These are phyloP conservation scores for Nepenthes gracilis DNA, from an alignment of 148 eudicot genomes.

Conservation along the genomic window DNA sequence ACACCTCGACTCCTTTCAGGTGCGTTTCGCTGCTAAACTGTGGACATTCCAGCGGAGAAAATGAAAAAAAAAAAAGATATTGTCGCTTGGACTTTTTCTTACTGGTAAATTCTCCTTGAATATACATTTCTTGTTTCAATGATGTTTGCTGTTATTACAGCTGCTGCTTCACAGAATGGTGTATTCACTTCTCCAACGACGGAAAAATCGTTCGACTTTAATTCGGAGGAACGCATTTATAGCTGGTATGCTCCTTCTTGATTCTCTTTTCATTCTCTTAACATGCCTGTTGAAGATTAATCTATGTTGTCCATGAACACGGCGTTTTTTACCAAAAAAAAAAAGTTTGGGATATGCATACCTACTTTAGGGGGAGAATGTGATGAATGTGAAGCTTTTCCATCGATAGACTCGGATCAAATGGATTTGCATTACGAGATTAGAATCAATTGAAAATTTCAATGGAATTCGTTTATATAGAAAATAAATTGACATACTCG, in stretches of 20 bases:
- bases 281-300: background rate
- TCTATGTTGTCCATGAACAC: no score
- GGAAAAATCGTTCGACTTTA: constrained; percentile 73
- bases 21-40: background rate
- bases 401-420: no score
- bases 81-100: background rate
- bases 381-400: no score
- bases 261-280: background rate
- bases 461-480: no score
- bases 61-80: background rate
- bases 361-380: no score
- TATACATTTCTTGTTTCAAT: background rate
- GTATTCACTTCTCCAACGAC: constrained; percentile 77
- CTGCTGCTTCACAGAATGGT: constrained; percentile 33
- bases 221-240: constrained; percentile 80
- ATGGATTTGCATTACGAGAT: no score
- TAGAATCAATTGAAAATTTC: no score
- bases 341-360: no score
- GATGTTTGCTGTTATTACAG: constrained; percentile 2
- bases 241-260: constrained; percentile 44
- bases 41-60: background rate
- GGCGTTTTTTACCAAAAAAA: background rate
- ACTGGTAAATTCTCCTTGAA: background rate
- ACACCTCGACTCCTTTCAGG: constrained; percentile 38
- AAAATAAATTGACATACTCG: no score